These are phyloP conservation scores for Suhomyces kilbournensis DNA, from an alignment of 805 yeast genomes.

Conservation along the genomic window DNA sequence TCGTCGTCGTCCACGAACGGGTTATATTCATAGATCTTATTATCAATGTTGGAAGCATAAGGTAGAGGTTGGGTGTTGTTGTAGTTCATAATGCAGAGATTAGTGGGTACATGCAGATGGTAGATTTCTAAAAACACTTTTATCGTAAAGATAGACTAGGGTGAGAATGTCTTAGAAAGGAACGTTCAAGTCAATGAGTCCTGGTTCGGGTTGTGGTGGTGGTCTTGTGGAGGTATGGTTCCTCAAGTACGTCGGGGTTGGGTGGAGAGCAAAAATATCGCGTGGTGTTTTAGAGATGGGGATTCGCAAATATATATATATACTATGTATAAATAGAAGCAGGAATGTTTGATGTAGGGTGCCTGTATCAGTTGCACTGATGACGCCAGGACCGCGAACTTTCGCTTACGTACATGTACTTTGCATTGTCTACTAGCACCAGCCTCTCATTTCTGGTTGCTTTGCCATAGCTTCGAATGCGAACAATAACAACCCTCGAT, in stretches of 20 bases:
- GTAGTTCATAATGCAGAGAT: slow-evolving; percentile 6
- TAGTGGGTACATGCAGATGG: neutral
- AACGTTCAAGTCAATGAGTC: slow-evolving; percentile 3
- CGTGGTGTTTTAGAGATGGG: neutral
- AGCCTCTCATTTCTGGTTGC: neutral
- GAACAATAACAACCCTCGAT: neutral
- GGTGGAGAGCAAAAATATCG: neutral
- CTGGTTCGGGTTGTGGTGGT: neutral
- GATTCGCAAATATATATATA: neutral
- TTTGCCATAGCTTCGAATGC: neutral
- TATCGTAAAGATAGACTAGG: slow-evolving; percentile 22
- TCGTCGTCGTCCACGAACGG: slow-evolving; percentile 10
- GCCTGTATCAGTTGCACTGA: neutral
- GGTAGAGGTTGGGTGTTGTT: slow-evolving; percentile 26
- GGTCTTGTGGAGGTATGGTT: neutral
- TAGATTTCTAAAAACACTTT: neutral
- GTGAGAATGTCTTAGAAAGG: slow-evolving; percentile 14
- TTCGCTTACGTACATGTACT: neutral
- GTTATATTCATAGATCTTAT: slow-evolving; percentile 21
- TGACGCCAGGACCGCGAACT: neutral
- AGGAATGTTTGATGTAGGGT: neutral
- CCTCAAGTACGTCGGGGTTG: neutral
- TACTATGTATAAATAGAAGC: neutral
- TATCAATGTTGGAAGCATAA: slow-evolving; percentile 14
- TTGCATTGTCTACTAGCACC: neutral